Conservation (phyloP, 306 rosid species). For the Vigna radiata region DNA sequence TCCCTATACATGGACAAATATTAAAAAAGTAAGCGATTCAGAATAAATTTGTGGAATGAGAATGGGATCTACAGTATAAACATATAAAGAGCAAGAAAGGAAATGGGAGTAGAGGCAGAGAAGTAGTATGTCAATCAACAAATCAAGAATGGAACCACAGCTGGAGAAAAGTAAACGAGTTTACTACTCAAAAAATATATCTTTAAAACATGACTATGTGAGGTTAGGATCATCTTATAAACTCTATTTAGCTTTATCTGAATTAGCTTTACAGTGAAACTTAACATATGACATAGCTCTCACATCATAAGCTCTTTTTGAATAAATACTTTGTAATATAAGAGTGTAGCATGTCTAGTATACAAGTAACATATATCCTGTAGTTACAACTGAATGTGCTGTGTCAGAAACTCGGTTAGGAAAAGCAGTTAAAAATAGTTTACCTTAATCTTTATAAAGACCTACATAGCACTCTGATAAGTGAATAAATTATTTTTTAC, state of each 20-base stretch:
- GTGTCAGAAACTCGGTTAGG: neutral
- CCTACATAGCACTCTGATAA: neutral
- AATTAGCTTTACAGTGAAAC: neutral
- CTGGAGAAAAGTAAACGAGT: neutral
- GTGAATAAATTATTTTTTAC: neutral
- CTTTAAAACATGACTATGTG: neutral
- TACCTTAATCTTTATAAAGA: neutral
- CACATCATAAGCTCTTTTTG: neutral
- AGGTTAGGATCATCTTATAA: neutral
- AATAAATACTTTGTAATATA: neutral
- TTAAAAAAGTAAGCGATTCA: constrained; percentile 16
- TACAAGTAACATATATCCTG: neutral
- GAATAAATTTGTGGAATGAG: constrained; percentile 32
- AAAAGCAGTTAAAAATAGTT: too few species aligned
- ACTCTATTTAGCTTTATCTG: neutral
- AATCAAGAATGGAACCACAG: constrained; percentile 8
- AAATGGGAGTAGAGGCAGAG: neutral
- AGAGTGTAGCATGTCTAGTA: neutral
- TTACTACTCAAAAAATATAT: constrained; percentile 3
- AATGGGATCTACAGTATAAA: constrained; percentile 9
- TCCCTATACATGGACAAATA: constrained; percentile 52
- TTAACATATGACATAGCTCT: neutral
- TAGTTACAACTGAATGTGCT: neutral
- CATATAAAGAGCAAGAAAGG: neutral
- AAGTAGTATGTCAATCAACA: constrained; percentile 5